Evolutionary conservation across 2,329 filamentous ascomycete genomes (phyloP), one percentile per base, ranked within the genome.

Genomic region (Pseudocercospora macadamiae): DNA sequence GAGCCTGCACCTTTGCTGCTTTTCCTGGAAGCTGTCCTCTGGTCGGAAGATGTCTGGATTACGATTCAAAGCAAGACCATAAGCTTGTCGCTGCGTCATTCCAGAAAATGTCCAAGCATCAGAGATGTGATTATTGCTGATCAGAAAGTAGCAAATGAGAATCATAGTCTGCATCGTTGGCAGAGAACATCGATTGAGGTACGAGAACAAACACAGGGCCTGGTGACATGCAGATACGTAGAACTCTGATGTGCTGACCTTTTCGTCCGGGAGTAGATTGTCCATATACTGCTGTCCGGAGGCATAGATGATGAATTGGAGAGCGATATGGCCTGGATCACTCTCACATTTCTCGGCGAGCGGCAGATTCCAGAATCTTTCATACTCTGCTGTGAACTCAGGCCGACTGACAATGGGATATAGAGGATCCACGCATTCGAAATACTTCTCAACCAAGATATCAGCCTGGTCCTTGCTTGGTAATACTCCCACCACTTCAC

Each of bases 351-450:
- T 44, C 4, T 30, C 19, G 12, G 16, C 28, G 21, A 34, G 23
- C 7, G 53, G 42, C 26, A 48, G 28, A 28, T 36, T 25, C 53
- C 53, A 55, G 19, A 55, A 55, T 3, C 32, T 37, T 39, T 42
- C 47, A 23, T 37, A 34, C 4, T 57, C 47, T 23, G 54, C 47
- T 8, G 51, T 16, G 12, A 57, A 57, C 3, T 23, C 54, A 32
- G 85, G 80, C 18, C 49, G 32, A 26, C 19, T 19, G 14, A 56
- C 48, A 12, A 60, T 45, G 3, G 58, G 58, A 21, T 60, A 60
- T 18, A 60, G 21, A 3, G 53, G 39, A 32, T 60, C 58, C 18
- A 60, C 58, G 8, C 36, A 45, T 7, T 56, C 42, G 32, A 60
- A 60, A 37, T 53, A 60, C 18, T 26, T 51, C 30, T 45, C 39